A percentile compares a stretch with the other conserved stretches of the same genome.
These are phyloP conservation scores for Diaporthe helianthi DNA, from an alignment of 2,329 filamentous ascomycete species.

Conservation along the genomic window DNA sequence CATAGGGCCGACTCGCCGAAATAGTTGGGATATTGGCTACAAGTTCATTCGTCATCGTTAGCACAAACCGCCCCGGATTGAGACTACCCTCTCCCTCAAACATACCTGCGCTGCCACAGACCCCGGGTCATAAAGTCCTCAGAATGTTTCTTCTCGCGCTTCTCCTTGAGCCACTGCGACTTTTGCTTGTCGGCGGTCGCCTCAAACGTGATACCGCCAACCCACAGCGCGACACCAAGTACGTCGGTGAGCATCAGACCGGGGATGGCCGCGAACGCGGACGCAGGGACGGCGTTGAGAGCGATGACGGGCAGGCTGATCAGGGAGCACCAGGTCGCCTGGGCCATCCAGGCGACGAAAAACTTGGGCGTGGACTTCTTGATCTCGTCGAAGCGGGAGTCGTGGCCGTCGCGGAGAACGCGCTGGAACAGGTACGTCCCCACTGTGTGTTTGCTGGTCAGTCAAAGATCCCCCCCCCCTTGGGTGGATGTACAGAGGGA, in stretches of 20 bases:
- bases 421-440: constrained; percentile 70
- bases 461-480: not conserved
- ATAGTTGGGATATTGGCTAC: constrained; percentile 70
- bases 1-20: constrained; percentile 75
- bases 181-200: constrained; percentile 70
- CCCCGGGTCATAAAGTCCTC: constrained; percentile 71
- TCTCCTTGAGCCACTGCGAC: constrained; percentile 64
- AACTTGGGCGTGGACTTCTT: constrained; percentile 47
- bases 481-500: no score
- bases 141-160: constrained; percentile 69
- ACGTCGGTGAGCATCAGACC: constrained; percentile 58
- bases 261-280: constrained; percentile 58
- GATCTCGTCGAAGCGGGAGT: constrained; percentile 57
- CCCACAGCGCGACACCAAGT: constrained; percentile 63
- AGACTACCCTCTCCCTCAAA: not conserved
- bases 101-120: constrained; percentile 63
- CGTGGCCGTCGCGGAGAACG: constrained; percentile 64
- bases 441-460: constrained; percentile 49
- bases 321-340: constrained; percentile 73
- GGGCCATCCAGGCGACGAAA: constrained; percentile 52
- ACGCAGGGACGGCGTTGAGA: constrained; percentile 66
- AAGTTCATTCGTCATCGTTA: not conserved
- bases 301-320: constrained; percentile 70
- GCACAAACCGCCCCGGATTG: not conserved
- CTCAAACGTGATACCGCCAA: constrained; percentile 66